Evolutionary conservation across 176 grass and related monocot species (phyloP), one percentile per base, ranked within the genome.

Genomic region (Bonia amplexicaulis): DNA sequence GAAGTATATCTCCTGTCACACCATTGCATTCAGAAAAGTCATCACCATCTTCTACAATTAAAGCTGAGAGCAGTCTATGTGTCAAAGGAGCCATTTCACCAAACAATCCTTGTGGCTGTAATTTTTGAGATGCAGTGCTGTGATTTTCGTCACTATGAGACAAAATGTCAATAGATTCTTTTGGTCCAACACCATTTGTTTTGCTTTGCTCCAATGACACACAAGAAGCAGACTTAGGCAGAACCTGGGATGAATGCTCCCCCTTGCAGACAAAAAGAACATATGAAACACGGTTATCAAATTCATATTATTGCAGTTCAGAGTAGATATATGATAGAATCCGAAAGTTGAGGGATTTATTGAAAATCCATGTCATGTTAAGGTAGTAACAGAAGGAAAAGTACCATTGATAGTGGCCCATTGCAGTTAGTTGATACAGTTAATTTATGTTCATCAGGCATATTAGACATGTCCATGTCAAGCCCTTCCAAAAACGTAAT

Each of bases 21-120:
- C 13, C 78, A 77, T 75, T 84, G 66, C 74, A 89, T 54, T 88
- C 86, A 41, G 79, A 63, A 16, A 77, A 63, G 48, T 92, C 78
- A 82, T 83, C 82, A 2, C 66, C 93, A 72, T 94, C 87, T 80
- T 92, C 88, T 63, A 88, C 71, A 84, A 95, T 92, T 31, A 95
- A 86, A 62, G 93, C 90, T 45, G 93, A 92, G 59, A 95, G 88
- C 58, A 95, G 85, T 77, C 74, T 92, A 20, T 92, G 88, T 48
- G 93, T 86, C 49, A 95, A 69, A 42, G 93, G 85, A 72, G 85
- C 62, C 69, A 87, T 83, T 88, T 74, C 76, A 73, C 82, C 88
- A 73, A 81, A 74, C 88, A 83, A 90, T 57, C 77, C 86, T 66
- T 89, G 83, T 37, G 79, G 79, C 73, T 80, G 67, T 63, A 74